Conservation (phyloP, 2,329 filamentous ascomycete genomes). For the Aspergillus fumigatiaffinis region DNA sequence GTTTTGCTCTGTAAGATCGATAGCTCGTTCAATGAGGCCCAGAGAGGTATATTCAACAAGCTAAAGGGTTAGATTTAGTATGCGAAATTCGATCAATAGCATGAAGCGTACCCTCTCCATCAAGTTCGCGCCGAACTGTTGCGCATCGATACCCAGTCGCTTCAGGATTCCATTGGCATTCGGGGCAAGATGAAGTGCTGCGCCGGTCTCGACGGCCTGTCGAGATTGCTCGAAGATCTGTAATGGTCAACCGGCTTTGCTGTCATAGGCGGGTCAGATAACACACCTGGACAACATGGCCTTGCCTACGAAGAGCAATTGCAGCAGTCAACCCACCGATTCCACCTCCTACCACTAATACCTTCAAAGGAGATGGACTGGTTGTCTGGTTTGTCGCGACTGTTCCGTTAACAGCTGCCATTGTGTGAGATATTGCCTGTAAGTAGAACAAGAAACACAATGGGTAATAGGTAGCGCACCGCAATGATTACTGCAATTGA, state of each 20-base stretch:
- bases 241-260: not conserved
- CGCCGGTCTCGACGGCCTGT: constrained; percentile 52
- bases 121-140: constrained; percentile 3
- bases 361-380: too few relatives aligned
- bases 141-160: constrained; percentile 37
- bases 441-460: too few relatives aligned
- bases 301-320: constrained; percentile 49
- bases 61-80: constrained; percentile 4
- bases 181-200: constrained; percentile 57
- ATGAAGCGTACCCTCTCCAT: not conserved
- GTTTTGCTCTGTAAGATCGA: constrained; percentile 15
- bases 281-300: constrained; percentile 39
- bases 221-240: constrained; percentile 53
- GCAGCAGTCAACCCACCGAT: constrained; percentile 23
- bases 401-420: too few relatives aligned
- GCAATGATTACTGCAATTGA: too few relatives aligned
- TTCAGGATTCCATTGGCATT: constrained; percentile 56
- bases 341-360: constrained; percentile 9
- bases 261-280: too few relatives aligned
- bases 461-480: too few relatives aligned
- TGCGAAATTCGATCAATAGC: too few relatives aligned
- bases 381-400: too few relatives aligned
- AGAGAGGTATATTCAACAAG: constrained; percentile 32
- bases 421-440: too few relatives aligned
- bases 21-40: constrained; percentile 22